Evolutionary conservation across 2,329 filamentous ascomycete species (phyloP).

Genomic region (Aspergillus cejpii): DNA sequence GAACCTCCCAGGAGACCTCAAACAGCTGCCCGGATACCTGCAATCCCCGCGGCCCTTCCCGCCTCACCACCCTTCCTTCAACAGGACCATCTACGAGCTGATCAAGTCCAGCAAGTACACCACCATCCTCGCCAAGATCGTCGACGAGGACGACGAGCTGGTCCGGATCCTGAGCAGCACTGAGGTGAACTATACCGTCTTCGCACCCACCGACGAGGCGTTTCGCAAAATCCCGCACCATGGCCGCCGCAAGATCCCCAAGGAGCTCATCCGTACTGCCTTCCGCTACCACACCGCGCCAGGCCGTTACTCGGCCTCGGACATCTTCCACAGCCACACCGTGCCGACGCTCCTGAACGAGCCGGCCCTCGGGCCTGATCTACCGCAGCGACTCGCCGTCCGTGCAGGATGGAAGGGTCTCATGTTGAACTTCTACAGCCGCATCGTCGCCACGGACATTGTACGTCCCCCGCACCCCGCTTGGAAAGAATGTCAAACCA

Average conservation of each 20-base stretch:
- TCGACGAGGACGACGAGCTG: constrained; percentile 65
- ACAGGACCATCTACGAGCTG: constrained; percentile 71
- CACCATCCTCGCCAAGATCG: constrained; percentile 66
- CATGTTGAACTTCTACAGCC: constrained; percentile 69
- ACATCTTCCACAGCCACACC: constrained; percentile 64
- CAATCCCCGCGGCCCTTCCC: background rate
- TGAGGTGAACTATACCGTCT: constrained; percentile 67
- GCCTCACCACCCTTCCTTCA: constrained; percentile 43
- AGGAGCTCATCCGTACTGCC: constrained; percentile 62
- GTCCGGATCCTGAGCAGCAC: constrained; percentile 69
- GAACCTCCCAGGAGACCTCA: constrained; percentile 6
- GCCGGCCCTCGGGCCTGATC: constrained; percentile 53
- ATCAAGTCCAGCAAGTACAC: constrained; percentile 71
- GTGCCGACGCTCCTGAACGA: constrained; percentile 62
- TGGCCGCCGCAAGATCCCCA: constrained; percentile 50
- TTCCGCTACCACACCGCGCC: constrained; percentile 69
- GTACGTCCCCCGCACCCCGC: constrained; percentile 38
- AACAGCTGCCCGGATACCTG: constrained; percentile 1
- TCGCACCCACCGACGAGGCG: constrained; percentile 69
- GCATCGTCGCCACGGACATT: constrained; percentile 63
- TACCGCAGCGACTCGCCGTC: constrained; percentile 63
- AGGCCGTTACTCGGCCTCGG: constrained; percentile 58
- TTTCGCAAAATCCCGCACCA: constrained; percentile 56
- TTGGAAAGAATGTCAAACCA: background rate
- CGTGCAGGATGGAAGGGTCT: constrained; percentile 59